A percentile compares a stretch with the other conserved stretches of the same genome.
phyloP scores from a whole-genome alignment of 2,329 filamentous ascomycete genomes.

The Fusarium sp. region DNA sequence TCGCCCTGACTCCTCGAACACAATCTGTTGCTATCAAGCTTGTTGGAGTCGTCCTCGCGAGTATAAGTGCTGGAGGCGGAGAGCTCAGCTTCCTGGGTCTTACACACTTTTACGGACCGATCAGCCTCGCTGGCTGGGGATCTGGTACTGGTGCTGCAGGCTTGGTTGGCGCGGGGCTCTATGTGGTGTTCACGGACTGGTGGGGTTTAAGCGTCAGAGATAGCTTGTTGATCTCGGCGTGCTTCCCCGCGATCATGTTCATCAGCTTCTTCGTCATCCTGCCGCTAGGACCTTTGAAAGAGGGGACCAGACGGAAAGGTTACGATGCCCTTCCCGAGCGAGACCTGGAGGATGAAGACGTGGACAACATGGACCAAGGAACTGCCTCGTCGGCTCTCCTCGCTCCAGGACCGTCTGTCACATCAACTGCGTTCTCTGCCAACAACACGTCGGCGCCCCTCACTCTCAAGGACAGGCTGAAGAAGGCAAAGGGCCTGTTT shows the following conservation, averaged over 20 bases:
- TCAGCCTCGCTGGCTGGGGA: slow-evolving; percentile 90
- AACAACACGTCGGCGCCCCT: slow-evolving; percentile 41
- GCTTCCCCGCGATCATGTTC: slow-evolving; percentile 85
- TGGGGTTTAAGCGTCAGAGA: slow-evolving; percentile 78
- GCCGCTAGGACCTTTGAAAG: slow-evolving; percentile 74
- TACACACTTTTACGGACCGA: slow-evolving; percentile 91
- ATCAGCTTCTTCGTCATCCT: slow-evolving; percentile 86
- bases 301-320: slow-evolving; percentile 55
- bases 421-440: slow-evolving; percentile 54
- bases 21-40: slow-evolving; percentile 80
- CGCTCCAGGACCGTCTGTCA: slow-evolving; percentile 55
- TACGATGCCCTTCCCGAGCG: slow-evolving; percentile 65
- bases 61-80: slow-evolving; percentile 85
- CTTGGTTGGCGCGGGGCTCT: slow-evolving; percentile 86
- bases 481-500: slow-evolving; percentile 77
- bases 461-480: slow-evolving; percentile 64
- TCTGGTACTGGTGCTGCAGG: slow-evolving; percentile 93
- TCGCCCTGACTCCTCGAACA: slow-evolving; percentile 80
- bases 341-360: slow-evolving; percentile 51
- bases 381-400: slow-evolving; percentile 63
- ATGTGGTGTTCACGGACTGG: slow-evolving; percentile 86
- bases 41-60: slow-evolving; percentile 85
- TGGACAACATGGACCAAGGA: slow-evolving; percentile 50
- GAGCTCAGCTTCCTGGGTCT: slow-evolving; percentile 92
- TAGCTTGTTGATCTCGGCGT: slow-evolving; percentile 82